Evolutionary conservation across 148 eudicot species (phyloP).

Genomic region (Spergularia marina): DNA sequence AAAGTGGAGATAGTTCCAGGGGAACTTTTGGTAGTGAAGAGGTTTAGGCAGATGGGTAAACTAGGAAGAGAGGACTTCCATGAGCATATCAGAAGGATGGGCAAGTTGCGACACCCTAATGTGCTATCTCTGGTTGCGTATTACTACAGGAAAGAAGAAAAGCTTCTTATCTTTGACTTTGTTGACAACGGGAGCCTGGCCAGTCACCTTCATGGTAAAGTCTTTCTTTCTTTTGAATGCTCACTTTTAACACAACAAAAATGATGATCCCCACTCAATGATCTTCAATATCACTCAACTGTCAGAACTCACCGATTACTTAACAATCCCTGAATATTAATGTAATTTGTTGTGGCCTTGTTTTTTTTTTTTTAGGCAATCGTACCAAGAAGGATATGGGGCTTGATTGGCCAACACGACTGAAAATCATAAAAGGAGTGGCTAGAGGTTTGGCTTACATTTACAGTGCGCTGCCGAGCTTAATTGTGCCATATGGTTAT

Average conservation of each 20-base stretch:
- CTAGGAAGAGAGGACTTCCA: slow-evolving; percentile 58
- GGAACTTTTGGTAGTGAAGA: slow-evolving; percentile 68
- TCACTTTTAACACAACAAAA: not conserved
- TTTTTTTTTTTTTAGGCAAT: slow-evolving; percentile 28
- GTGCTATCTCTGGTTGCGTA: slow-evolving; percentile 64
- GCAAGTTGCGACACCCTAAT: slow-evolving; percentile 60
- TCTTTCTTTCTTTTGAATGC: not conserved
- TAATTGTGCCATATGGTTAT: slow-evolving; percentile 60
- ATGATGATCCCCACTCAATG: too few species aligned
- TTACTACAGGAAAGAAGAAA: slow-evolving; percentile 77
- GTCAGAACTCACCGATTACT: too few species aligned
- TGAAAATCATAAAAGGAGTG: slow-evolving; percentile 67
- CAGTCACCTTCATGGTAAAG: slow-evolving; percentile 63
- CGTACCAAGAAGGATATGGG: slow-evolving; percentile 31
- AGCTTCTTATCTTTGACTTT: slow-evolving; percentile 56
- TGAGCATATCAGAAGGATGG: slow-evolving; percentile 62
- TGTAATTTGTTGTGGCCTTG: not conserved
- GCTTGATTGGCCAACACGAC: slow-evolving; percentile 58
- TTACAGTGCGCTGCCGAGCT: slow-evolving; percentile 54
- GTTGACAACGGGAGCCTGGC: slow-evolving; percentile 56
- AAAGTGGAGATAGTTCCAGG: slow-evolving; percentile 64
- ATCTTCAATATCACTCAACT: too few species aligned
- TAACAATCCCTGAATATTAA: not conserved
- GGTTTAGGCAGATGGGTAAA: slow-evolving; percentile 69
- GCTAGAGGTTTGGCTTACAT: slow-evolving; percentile 60